Evolutionary conservation across 1,139 yeast species (phyloP).

Genomic region (Geotrichum bryndzae): DNA sequence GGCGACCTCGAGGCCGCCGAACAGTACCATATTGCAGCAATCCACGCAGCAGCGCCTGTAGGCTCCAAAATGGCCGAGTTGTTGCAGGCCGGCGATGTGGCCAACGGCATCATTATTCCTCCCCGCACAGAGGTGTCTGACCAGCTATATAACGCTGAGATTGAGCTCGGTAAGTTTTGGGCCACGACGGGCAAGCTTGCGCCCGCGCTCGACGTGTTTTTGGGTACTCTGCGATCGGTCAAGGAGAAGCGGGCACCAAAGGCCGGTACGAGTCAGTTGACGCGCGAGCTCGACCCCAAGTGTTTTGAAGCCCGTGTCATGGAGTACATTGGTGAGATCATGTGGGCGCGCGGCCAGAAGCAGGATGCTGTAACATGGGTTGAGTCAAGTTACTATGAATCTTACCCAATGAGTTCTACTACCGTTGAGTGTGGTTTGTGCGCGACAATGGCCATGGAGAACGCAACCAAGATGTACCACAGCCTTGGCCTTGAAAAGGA

Average conservation of each 20-base stretch:
- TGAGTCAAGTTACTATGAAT: conserved; percentile 44
- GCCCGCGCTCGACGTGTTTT: conserved; percentile 32
- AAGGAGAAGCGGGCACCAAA: conserved; percentile 21
- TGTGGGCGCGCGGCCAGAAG: conserved; percentile 53
- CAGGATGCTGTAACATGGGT: conserved; percentile 59
- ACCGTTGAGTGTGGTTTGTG: conserved; percentile 40
- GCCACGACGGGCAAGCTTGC: conserved; percentile 24
- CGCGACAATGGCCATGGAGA: conserved; percentile 37
- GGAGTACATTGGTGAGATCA: conserved; percentile 57
- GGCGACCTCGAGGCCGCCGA: conserved; percentile 34
- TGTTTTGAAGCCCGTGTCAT: conserved; percentile 41
- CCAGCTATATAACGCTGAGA: conserved; percentile 16
- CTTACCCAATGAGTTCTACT: conserved; percentile 33
- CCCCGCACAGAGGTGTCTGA: not conserved
- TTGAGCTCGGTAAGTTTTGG: conserved; percentile 34
- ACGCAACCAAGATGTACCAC: conserved; percentile 39
- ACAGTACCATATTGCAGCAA: conserved; percentile 39
- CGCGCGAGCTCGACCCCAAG: conserved; percentile 7
- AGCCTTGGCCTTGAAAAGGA: conserved; percentile 33
- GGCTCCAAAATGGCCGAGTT: conserved; percentile 1
- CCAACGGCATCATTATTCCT: conserved; percentile 14
- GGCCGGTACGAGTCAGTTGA: conserved; percentile 15
- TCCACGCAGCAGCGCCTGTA: conserved; percentile 22
- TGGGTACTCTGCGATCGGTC: conserved; percentile 30
- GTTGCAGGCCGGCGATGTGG: conserved; percentile 34